Base-by-base conservation (phyloP, 306 rosid genomes). In the Prunus davidiana region DNA sequence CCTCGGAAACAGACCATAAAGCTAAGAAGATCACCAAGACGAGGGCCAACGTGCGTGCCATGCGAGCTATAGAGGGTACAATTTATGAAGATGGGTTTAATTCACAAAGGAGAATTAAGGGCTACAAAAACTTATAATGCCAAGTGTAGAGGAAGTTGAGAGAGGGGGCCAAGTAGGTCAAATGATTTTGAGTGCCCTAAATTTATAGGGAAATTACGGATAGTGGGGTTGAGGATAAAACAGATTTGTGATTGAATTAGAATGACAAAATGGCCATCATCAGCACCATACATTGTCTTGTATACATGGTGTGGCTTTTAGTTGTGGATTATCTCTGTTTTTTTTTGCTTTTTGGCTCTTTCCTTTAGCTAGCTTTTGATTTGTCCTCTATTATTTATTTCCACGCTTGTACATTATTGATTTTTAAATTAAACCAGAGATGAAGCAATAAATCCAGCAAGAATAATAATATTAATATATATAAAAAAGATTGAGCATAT, bases 371-470 rank as follows among this genome's bases (percentile, higher is more conserved):
- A 25, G 51, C 58, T 60, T 10, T 73, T 25, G 18, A 8, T 45
- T 60, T 45, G 77, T 58, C 77, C 49, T 73, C 54, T 56, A 80
- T 80, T 75, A 34, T 69, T 54, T 68, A 80, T 41, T 80, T 49
- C 80, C 84, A 80, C 84, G 80, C 84, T 55, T 75, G 80, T 27
- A 20, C 57, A 69, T 61, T 43, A 51, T 75, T 58, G 73, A 75
- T 64, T 69, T 74, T 80, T 8, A 50, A 63, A 12, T 60, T 56
- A 2, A 56, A 1, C 13, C 32, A 60, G 3, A 10, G 28, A 4
- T 10, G 25, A 60, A 24, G 16, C 16, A 60, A 24, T 12, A 60
- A 24, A 60, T 60, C 64, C 32, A 51, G 12, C 30, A 71, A 51
- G 20, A 51, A 57, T 51, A 64, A 1, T 13, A 27, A 6, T 38